Evolutionary conservation across 805 yeast genomes (phyloP), one percentile per base, ranked within the genome.

Genomic region (Barnettozyma salicaria): DNA sequence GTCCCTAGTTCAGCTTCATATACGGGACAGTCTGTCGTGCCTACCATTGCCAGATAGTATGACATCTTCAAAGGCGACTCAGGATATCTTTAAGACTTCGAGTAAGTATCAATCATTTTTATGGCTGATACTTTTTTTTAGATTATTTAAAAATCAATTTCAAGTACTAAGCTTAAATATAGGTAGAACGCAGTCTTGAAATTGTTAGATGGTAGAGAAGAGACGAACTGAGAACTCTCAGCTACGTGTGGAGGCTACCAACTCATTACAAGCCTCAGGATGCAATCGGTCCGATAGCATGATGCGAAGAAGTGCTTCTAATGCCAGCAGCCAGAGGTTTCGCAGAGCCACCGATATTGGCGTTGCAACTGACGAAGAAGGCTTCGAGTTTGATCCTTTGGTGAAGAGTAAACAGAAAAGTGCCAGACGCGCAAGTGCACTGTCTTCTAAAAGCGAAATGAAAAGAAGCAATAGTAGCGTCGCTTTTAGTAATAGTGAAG

Each of bases 1-100:
- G 92, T 75, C 1, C 90, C 85, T 37, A 89, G 80, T 53, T 88
- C 96, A 7, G 87, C 70, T 54, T 89, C 96, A 50, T 88, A 92
- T 3, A 92, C 54, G 0, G 97, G 96, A 44, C 74, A 74, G 57
- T 92, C 97, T 25, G 74, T 72, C 2, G 89, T 80, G 13, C 97
- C 97, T 28, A 92, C 75, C 32, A 92, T 80, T 4, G 94, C 82
- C 52, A 92, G 77, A 59, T 88, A 89, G 62, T 80, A 85, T n/a
- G 95, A 82, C 79, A 82, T 78, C 48, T 44, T 57, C 16, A 14
- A 14, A 12, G 5, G 6, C 13, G 24, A 17, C 16, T 29, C 20
- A 27, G 17, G 18, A 11, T 5, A 16, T 18, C 31, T 13, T 11
- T 13, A 12, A 13, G 12, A 7, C 7, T 12, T 13, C 12, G 27